Evolutionary conservation across 306 rosid species (phyloP).

Genomic region (Datisca glomerata): DNA sequence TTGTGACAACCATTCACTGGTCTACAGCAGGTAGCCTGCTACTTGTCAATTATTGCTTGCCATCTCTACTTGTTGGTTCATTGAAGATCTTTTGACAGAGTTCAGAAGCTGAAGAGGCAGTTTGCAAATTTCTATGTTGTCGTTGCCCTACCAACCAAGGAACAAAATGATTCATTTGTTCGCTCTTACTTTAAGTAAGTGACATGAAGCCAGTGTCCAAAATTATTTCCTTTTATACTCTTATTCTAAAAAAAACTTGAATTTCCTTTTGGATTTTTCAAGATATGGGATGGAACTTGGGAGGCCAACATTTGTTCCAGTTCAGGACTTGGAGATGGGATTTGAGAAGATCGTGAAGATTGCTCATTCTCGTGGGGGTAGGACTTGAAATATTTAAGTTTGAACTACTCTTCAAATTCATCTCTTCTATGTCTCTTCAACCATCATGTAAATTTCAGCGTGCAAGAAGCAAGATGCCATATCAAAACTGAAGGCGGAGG

Average conservation of each 20-base stretch:
- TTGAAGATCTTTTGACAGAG: slow-evolving; percentile 32
- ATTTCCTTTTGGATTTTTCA: not conserved
- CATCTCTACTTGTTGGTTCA: slow-evolving; percentile 3
- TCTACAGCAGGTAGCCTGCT: slow-evolving; percentile 45
- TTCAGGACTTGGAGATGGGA: slow-evolving; percentile 86
- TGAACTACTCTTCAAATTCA: slow-evolving; percentile 1
- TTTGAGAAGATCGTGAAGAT: slow-evolving; percentile 84
- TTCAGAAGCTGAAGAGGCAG: slow-evolving; percentile 53
- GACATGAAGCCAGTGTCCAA: slow-evolving; percentile 9
- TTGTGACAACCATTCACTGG: slow-evolving; percentile 21
- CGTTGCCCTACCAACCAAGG: slow-evolving; percentile 43
- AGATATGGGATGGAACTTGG: slow-evolving; percentile 73
- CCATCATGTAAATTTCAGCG: slow-evolving; percentile 29
- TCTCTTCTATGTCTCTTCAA: slow-evolving; percentile 10
- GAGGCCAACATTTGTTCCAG: slow-evolving; percentile 78
- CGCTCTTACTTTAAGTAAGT: slow-evolving; percentile 71
- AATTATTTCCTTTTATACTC: not conserved
- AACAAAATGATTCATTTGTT: slow-evolving; percentile 51
- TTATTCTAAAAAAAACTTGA: slow-evolving; percentile 1
- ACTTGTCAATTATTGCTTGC: slow-evolving; percentile 5
- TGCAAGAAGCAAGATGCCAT: slow-evolving; percentile 60
- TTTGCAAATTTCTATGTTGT: slow-evolving; percentile 62
- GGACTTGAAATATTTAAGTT: slow-evolving; percentile 10
- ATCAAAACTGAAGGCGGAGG: slow-evolving; percentile 71
- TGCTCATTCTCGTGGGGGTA: slow-evolving; percentile 86